Base-by-base conservation (phyloP, 1,284 basidiomycete genomes). In the Xerocomus amazonicus region DNA sequence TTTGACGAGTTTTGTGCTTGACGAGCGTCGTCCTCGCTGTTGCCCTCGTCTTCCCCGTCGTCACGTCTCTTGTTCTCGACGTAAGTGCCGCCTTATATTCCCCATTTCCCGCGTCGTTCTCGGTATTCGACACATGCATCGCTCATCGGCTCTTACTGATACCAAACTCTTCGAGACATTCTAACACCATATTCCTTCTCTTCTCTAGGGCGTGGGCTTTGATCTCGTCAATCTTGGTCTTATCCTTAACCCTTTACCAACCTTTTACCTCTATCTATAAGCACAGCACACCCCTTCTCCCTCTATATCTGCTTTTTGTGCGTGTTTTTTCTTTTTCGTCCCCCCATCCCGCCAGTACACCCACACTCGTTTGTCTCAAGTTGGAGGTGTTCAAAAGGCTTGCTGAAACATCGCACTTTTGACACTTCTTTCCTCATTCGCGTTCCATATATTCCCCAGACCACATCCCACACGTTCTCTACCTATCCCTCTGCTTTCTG, bases 221-320 rank as follows among this genome's bases (percentile, higher is more conserved):
- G 70, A 68, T 67, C 64, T 65, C 65, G 66, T 65, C 69, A 68
- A 68, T 71, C 62, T 64, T 64, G 59, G 61, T 66, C 63, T 66
- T 65, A 61, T 65, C 62, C 51, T 66, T 68, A 52, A 59, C 65
- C 64, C 53, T 68, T 69, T 69, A 46, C 51, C 65, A 56, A 60
- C 59, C 49, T 68, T 65, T 69, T 65, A 56, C 59, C 59, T 67
- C 65, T 73, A 73, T 70, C 65, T 73, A 75, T 77, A 74, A 71
- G 54, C 67, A 66, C 66, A 62, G 61, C 68, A 67, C 69, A 69
- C 58, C 61, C 62, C 69, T 68, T 66, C 63, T 63, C 48, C 55
- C 58, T 56, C 52, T 47, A 50, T 54, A 50, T 57, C 62, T 63
- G 70, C 60, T 74, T 73, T 73, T 76, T 76, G 73, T 75, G 77